These are phyloP conservation scores for Kwoniella sp. DNA, from an alignment of 768 basidiomycete species.

Conservation along the genomic window DNA sequence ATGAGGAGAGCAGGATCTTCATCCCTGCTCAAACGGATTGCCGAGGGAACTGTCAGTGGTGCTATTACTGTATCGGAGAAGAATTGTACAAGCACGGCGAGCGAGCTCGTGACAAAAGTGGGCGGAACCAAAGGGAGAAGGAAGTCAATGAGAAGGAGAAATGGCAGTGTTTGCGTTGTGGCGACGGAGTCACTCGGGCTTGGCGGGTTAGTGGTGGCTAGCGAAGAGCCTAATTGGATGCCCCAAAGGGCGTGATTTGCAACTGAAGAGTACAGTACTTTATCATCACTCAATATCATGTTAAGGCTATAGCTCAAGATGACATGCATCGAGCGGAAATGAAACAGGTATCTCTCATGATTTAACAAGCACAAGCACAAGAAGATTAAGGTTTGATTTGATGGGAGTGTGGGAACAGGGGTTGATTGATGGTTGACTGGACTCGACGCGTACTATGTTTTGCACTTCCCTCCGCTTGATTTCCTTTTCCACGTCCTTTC, in stretches of 20 bases:
- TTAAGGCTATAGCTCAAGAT: too few species aligned
- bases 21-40: slow-evolving; percentile 61
- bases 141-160: slow-evolving; percentile 61
- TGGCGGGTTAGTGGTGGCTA: slow-evolving; percentile 60
- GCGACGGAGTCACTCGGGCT: slow-evolving; percentile 66
- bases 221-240: neutral
- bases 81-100: slow-evolving; percentile 63
- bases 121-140: slow-evolving; percentile 53
- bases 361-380: too few species aligned
- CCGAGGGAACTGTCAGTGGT: slow-evolving; percentile 82
- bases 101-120: slow-evolving; percentile 4
- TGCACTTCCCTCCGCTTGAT: too few species aligned
- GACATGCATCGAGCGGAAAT: too few species aligned
- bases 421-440: neutral
- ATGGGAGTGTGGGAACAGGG: neutral
- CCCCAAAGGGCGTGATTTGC: too few species aligned
- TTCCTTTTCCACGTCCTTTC: too few species aligned
- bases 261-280: neutral
- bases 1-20: slow-evolving; percentile 80
- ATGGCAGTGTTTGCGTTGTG: slow-evolving; percentile 87
- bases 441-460: too few species aligned
- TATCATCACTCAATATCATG: too few species aligned
- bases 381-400: neutral
- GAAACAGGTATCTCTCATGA: too few species aligned
- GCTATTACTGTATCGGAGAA: slow-evolving; percentile 89